Evolutionary conservation across 2,329 filamentous ascomycete species (phyloP).

Genomic region (Hymenoscyphus linearis): DNA sequence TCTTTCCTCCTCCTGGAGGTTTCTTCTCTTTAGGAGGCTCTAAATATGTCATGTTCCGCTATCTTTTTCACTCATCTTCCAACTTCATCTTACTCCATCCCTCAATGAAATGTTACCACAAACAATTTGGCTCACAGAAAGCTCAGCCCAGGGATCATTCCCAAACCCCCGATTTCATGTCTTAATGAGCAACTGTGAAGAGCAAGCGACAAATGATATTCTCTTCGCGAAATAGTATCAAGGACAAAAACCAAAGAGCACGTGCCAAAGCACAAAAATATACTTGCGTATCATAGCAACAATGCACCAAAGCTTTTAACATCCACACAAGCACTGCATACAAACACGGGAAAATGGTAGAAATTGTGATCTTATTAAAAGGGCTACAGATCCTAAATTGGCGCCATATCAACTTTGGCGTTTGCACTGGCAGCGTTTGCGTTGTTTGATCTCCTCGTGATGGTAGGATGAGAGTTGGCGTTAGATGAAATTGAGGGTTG

Average conservation of each 20-base stretch:
- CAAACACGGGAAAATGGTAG: too few species aligned
- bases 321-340: too few species aligned
- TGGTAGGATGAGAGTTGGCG: slow-evolving; percentile 6
- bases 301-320: too few species aligned
- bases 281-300: too few species aligned
- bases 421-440: neutral
- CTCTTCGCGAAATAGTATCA: too few species aligned
- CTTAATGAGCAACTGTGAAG: too few species aligned
- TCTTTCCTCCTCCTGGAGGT: slow-evolving; percentile 31
- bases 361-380: too few species aligned
- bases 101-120: neutral
- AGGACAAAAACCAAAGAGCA: too few species aligned
- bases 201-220: too few species aligned
- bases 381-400: too few species aligned
- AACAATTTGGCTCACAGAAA: neutral
- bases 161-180: neutral
- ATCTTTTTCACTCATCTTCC: neutral
- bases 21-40: slow-evolving; percentile 30
- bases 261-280: too few species aligned
- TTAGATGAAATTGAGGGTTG: neutral
- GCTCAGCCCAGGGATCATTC: neutral
- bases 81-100: neutral
- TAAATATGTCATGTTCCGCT: slow-evolving; percentile 41
- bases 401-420: slow-evolving; percentile 10
- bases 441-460: slow-evolving; percentile 1